Base-by-base conservation (phyloP, 306 rosid species). In the Malus fusca region DNA sequence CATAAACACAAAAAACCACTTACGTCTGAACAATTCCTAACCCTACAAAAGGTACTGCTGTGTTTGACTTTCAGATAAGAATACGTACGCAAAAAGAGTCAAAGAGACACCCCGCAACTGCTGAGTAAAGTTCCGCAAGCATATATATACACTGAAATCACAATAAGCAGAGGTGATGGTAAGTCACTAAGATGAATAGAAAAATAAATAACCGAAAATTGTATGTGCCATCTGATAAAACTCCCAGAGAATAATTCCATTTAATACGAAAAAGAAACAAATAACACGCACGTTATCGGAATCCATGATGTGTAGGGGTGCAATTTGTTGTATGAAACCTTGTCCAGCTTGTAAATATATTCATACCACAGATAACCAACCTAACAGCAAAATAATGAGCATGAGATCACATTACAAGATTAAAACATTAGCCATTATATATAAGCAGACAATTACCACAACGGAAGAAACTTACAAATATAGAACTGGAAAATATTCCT, bases 281-380 rank as follows among this genome's bases (percentile, higher is more conserved):
- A 65, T 21, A 75, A 72, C 63, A 90, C 97, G 30, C 80, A 95
- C 97, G 97, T 95, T 77, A 95, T 95, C 33, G 97, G 99, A 83
- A 95, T 95, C 99, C 99, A 95, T 52, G 99, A 95, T 65, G 99
- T 95, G 89, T 95, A 95, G 18, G 99, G 99, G 83, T 95, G 99
- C 44, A 84, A 79, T 79, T 92, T 95, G 86, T 95, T 95, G 81
- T 95, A 95, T 23, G 97, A n/a, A 75, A 92, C 93, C 86, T 92
- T 95, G 90, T 95, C 99, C 82, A 95, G 87, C 91, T 92, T 95
- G 89, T 92, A 95, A 72, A 95, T 91, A 82, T 68, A 92, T 82
- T 92, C 99, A 48, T 83, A 95, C 99, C 99, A 95, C 79, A 92
- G 21, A 84, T 92, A 95, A 77, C 99, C 99, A 84, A 85, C 97